These are phyloP conservation scores for Tulasnella sp. DNA, from an alignment of 768 basidiomycete species.

Conservation along the genomic window DNA sequence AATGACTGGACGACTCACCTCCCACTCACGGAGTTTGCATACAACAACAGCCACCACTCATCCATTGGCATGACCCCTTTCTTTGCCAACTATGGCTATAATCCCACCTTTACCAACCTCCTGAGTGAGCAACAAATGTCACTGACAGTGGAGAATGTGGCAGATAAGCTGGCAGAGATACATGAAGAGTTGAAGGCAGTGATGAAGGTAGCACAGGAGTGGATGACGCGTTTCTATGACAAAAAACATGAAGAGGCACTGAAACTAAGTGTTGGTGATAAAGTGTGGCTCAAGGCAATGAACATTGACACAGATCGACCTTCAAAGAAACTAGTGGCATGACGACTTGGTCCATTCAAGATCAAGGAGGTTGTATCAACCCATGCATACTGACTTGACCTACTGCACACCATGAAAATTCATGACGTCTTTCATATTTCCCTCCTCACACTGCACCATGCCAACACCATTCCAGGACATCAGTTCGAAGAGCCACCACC, in stretches of 20 bases:
- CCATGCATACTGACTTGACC: background rate
- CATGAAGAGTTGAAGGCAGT: conserved; percentile 30
- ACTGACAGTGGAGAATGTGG: conserved; percentile 29
- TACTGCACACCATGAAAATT: background rate
- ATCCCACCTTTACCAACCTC: background rate
- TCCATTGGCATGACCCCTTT: conserved; percentile 21
- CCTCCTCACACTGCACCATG: background rate
- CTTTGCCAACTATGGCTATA: conserved; percentile 17
- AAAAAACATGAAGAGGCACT: conserved; percentile 24
- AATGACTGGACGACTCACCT: conserved; percentile 24
- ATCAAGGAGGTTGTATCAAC: background rate
- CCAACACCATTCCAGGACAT: background rate
- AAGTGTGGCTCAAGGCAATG: conserved; percentile 31
- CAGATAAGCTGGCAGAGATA: conserved; percentile 25
- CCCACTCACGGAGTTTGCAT: conserved; percentile 23
- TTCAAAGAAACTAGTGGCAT: conserved; percentile 32
- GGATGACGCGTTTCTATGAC: conserved; percentile 27
- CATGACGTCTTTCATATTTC: conserved; percentile 11
- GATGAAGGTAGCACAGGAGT: conserved; percentile 26
- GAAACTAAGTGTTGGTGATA: conserved; percentile 27
- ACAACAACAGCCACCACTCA: conserved; percentile 23
- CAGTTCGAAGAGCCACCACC: background rate
- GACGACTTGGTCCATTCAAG: conserved; percentile 26
- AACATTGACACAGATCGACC: conserved; percentile 36
- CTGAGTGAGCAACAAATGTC: conserved; percentile 20